Conservation (phyloP, 179 eudicot species). For the Gypsophila paniculata region DNA sequence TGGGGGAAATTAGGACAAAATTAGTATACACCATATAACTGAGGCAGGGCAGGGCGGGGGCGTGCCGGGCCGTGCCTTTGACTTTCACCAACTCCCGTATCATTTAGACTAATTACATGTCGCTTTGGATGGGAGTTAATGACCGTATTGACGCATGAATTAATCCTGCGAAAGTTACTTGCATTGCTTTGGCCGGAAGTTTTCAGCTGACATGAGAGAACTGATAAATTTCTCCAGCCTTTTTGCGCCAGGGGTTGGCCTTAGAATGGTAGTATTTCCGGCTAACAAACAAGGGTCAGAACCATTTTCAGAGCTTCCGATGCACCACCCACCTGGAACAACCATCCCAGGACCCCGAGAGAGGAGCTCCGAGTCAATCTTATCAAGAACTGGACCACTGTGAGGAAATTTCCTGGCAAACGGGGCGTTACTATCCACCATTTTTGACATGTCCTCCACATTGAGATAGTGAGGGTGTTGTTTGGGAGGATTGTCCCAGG, state of each 20-base stretch:
- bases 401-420: slow-evolving; percentile 73
- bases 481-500: slow-evolving; percentile 90
- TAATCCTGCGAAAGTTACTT: slow-evolving; percentile 30
- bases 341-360: slow-evolving; percentile 52
- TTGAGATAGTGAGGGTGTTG: slow-evolving; percentile 84
- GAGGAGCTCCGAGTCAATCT: slow-evolving; percentile 65
- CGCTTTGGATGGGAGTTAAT: background rate
- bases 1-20: slow-evolving; percentile 12
- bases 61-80: background rate
- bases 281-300: slow-evolving; percentile 59
- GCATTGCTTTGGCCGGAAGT: slow-evolving; percentile 63
- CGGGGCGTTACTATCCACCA: slow-evolving; percentile 73
- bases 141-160: slow-evolving; percentile 7
- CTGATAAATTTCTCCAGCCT: slow-evolving; percentile 56
- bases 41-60: background rate
- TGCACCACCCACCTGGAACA: slow-evolving; percentile 87
- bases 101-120: slow-evolving; percentile 21
- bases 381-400: slow-evolving; percentile 63
- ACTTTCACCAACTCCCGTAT: background rate
- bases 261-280: slow-evolving; percentile 54
- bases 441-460: slow-evolving; percentile 52
- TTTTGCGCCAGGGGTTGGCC: slow-evolving; percentile 61
- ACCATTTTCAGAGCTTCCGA: slow-evolving; percentile 55
- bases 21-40: slow-evolving; percentile 29
- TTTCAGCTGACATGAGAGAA: slow-evolving; percentile 48